A percentile compares a stretch with the other conserved stretches of the same genome.
Conservation (phyloP, 805 yeast species). For the Torulaspora delbrueckii region DNA sequence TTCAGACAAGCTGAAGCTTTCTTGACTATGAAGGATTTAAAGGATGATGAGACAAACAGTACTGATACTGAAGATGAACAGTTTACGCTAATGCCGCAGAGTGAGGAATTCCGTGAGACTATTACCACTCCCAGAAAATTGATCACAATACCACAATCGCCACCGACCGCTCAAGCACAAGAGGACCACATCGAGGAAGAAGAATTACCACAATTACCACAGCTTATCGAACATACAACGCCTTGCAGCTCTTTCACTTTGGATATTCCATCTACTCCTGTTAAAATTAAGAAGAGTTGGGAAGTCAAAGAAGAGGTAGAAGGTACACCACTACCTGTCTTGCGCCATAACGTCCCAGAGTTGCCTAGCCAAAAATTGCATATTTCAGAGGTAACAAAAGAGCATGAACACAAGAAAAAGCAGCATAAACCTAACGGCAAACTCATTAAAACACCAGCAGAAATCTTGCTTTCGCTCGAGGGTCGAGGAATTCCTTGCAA, state of each 20-base stretch:
- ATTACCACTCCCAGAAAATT: constrained; percentile 20
- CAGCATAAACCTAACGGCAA: constrained; percentile 3
- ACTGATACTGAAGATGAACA: constrained; percentile 39
- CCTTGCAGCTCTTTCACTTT: not conserved
- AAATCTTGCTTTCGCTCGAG: constrained; percentile 7
- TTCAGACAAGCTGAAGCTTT: constrained; percentile 54
- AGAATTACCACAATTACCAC: not conserved
- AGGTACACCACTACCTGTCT: not conserved
- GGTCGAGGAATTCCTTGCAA: constrained; percentile 39
- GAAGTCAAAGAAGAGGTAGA: not conserved
- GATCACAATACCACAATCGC: constrained; percentile 15
- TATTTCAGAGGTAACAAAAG: not conserved
- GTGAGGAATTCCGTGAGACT: constrained; percentile 19
- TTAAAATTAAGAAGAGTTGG: constrained; percentile 1
- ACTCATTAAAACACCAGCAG: constrained; percentile 1
- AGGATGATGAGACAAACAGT: constrained; percentile 43
- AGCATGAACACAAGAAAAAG: constrained; percentile 4
- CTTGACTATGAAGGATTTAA: constrained; percentile 39
- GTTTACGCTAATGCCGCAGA: constrained; percentile 22
- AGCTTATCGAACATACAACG: not conserved
- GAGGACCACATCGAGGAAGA: not conserved
- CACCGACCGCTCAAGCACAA: constrained; percentile 12
- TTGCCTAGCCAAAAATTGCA: constrained; percentile 1
- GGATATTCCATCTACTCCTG: constrained; percentile 8
- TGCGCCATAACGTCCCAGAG: not conserved